Percentiles rank a stretch among this genome's conserved stretches.
These are phyloP conservation scores for Wickerhamomyces ciferrii DNA, from an alignment of 805 yeast species.

Conservation along the genomic window DNA sequence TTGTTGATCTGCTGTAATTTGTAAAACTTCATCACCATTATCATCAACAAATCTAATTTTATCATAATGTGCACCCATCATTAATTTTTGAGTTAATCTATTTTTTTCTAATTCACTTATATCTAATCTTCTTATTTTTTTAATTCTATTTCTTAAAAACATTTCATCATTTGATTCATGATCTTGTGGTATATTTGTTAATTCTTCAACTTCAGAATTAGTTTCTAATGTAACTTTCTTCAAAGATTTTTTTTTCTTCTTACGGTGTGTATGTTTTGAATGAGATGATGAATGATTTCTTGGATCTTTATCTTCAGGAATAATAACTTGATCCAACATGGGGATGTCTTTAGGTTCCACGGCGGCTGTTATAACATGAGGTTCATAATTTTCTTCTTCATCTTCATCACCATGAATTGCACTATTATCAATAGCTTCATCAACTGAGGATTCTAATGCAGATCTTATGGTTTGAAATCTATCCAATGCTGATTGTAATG, in stretches of 20 bases:
- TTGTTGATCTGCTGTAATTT: slow-evolving; percentile 15
- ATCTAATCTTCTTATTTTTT: slow-evolving; percentile 24
- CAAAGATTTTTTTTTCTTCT: slow-evolving; percentile 8
- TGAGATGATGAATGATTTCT: not conserved
- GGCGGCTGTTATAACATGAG: slow-evolving; percentile 48
- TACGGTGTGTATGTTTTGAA: not conserved
- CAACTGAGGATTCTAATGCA: slow-evolving; percentile 22
- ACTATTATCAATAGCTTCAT: slow-evolving; percentile 25
- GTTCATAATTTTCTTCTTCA: slow-evolving; percentile 36
- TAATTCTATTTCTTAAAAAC: slow-evolving; percentile 43
- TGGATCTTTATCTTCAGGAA: slow-evolving; percentile 37
- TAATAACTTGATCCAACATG: slow-evolving; percentile 44
- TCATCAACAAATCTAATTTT: slow-evolving; percentile 31
- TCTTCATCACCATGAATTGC: slow-evolving; percentile 35
- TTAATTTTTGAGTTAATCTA: slow-evolving; percentile 49
- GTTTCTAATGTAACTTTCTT: slow-evolving; percentile 1
- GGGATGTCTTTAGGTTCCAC: slow-evolving; percentile 43
- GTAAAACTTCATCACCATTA: slow-evolving; percentile 19
- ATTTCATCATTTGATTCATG: slow-evolving; percentile 17
- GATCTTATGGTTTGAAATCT: slow-evolving; percentile 37
- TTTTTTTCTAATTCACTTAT: slow-evolving; percentile 18
- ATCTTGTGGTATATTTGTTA: slow-evolving; percentile 11
- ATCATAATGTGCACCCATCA: slow-evolving; percentile 64
- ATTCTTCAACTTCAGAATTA: slow-evolving; percentile 10
- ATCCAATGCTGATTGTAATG: slow-evolving; percentile 46